Conservation (phyloP, 139 green algal species). For the Zygnema circumcarinatum region DNA sequence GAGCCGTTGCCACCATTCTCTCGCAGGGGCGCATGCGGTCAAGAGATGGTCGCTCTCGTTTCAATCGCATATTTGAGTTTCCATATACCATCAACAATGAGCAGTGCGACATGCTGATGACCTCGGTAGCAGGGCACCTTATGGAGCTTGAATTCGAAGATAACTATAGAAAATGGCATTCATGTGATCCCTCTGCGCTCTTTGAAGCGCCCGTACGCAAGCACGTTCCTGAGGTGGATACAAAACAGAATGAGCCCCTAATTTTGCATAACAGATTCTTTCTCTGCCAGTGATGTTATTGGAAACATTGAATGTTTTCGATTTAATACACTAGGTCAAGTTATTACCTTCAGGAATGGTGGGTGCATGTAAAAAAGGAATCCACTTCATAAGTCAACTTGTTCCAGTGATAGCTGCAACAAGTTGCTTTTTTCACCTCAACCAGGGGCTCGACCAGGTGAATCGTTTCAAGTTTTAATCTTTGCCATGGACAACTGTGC, state of each 20-base stretch:
- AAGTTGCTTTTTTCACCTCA: no score
- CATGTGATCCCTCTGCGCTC: conserved; percentile 33
- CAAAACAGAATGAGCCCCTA: no score
- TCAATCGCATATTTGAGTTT: conserved; percentile 87
- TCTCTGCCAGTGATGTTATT: not conserved
- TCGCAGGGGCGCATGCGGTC: conserved; percentile 62
- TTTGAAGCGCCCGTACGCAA: conserved; percentile 28
- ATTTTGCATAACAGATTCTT: not conserved
- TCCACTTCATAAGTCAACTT: no score
- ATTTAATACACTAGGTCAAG: not conserved
- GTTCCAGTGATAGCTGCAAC: no score
- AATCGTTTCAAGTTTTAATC: no score
- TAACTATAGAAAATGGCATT: conserved; percentile 39
- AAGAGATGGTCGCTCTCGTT: conserved; percentile 71
- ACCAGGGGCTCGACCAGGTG: no score
- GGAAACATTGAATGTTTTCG: not conserved
- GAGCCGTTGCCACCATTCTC: conserved; percentile 81
- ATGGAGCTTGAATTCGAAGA: conserved; percentile 88
- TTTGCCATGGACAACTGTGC: no score
- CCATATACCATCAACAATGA: conserved; percentile 62
- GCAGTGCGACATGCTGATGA: conserved; percentile 85
- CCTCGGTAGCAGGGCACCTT: conserved; percentile 91
- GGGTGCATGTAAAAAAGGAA: no score
- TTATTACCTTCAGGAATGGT: no score
- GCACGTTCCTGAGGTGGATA: conserved; percentile 15